phyloP scores from a whole-genome alignment of 106 monocot genomes.

The Alisma plantagoaquatica region DNA sequence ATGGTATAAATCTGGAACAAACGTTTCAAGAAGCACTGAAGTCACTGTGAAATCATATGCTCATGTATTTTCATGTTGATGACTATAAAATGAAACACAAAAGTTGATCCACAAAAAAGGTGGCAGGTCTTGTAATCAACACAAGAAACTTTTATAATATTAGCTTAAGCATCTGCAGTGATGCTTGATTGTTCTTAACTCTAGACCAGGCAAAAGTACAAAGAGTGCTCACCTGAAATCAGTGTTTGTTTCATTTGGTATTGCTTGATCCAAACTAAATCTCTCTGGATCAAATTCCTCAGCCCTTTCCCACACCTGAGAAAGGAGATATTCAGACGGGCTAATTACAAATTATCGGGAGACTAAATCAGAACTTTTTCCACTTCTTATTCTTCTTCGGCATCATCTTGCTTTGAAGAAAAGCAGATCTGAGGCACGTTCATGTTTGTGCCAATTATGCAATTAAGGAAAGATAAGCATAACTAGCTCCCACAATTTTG shows the following conservation, averaged over 20 bases:
- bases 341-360: too few species aligned
- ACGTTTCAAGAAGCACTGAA: background rate
- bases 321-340: constrained; percentile 3
- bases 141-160: background rate
- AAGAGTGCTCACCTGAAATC: constrained; percentile 64
- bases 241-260: constrained; percentile 93
- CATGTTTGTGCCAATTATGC: too few species aligned
- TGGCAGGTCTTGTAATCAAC: too few species aligned
- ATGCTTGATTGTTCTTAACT: too few species aligned
- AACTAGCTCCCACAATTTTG: too few species aligned
- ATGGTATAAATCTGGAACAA: constrained; percentile 73
- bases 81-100: background rate
- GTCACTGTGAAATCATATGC: background rate
- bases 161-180: background rate
- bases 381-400: too few species aligned
- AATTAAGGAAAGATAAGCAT: too few species aligned
- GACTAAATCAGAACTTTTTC: too few species aligned
- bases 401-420: too few species aligned
- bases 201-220: too few species aligned
- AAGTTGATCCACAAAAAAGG: too few species aligned
- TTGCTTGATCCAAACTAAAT: constrained; percentile 77
- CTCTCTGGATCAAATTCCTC: constrained; percentile 92
- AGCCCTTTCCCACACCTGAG: constrained; percentile 93
- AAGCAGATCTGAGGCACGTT: too few species aligned
- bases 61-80: background rate